These are phyloP conservation scores for Blastobotrys chiropterorum DNA, from an alignment of 805 yeast species.

Conservation along the genomic window DNA sequence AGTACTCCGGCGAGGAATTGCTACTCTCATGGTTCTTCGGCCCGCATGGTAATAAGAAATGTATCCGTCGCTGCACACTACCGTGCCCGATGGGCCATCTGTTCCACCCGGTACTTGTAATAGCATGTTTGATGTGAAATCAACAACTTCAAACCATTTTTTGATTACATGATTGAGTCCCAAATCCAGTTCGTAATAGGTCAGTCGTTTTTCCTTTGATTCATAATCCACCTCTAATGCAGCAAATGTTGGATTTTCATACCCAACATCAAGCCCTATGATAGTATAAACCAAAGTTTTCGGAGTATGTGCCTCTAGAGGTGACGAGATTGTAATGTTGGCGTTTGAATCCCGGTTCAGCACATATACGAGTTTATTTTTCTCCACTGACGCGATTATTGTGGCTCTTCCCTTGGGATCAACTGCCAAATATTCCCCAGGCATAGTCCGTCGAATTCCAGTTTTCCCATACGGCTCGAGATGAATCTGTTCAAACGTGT, in stretches of 20 bases:
- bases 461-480: conserved; percentile 64
- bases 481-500: conserved; percentile 39
- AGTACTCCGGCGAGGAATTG: conserved; percentile 47
- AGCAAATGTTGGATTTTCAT: conserved; percentile 81
- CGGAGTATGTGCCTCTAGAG: conserved; percentile 59
- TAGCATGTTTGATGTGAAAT: conserved; percentile 42
- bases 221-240: conserved; percentile 61
- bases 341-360: conserved; percentile 44
- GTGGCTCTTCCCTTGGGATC: conserved; percentile 71
- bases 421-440: conserved; percentile 63
- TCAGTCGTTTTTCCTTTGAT: conserved; percentile 36
- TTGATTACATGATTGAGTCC: conserved; percentile 74
- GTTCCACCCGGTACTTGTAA: conserved; percentile 65
- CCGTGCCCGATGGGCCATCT: conserved; percentile 65
- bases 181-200: conserved; percentile 75
- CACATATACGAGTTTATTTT: conserved; percentile 63
- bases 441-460: conserved; percentile 68
- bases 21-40: conserved; percentile 35
- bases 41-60: conserved; percentile 40
- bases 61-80: conserved; percentile 54
- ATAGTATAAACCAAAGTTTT: conserved; percentile 46
- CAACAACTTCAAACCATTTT: conserved; percentile 38
- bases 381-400: conserved; percentile 67
- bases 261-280: conserved; percentile 64
- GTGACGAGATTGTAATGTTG: conserved; percentile 56